These are phyloP conservation scores for Pseudozyma tsukubaensis DNA, from an alignment of 1,284 basidiomycete species.

Conservation along the genomic window DNA sequence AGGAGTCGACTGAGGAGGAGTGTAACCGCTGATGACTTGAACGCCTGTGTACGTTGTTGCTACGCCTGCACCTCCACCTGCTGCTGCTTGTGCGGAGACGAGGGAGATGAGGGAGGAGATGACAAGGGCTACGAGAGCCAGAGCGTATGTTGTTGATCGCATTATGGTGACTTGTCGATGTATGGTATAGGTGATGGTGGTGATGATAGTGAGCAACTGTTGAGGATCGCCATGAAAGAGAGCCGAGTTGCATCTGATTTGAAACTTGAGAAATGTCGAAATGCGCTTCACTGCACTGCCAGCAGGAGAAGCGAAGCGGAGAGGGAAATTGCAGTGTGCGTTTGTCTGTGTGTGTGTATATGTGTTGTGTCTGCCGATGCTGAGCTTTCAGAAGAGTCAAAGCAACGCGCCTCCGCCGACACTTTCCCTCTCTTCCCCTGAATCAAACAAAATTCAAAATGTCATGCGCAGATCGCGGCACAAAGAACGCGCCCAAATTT, in stretches of 20 bases:
- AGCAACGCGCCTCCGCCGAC: conserved; percentile 2
- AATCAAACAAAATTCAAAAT: neutral
- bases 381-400: neutral
- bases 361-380: neutral
- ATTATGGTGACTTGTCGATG: conserved; percentile 8
- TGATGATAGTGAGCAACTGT: neutral
- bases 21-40: conserved; percentile 59
- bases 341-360: too few species aligned
- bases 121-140: conserved; percentile 37
- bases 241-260: too few species aligned
- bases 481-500: neutral
- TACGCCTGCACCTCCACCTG: conserved; percentile 55
- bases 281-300: neutral
- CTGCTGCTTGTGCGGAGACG: conserved; percentile 49
- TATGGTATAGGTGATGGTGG: conserved; percentile 1
- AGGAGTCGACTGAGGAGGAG: conserved; percentile 32
- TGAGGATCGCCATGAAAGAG: neutral
- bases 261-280: neutral
- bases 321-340: neutral
- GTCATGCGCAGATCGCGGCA: neutral
- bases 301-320: neutral
- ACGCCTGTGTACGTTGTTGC: conserved; percentile 45
- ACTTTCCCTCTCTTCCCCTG: conserved; percentile 8
- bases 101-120: conserved; percentile 31
- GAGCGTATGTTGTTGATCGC: conserved; percentile 26